These are phyloP conservation scores for Noccaea caerulescens DNA, from an alignment of 345 rosid genomes.

Conservation along the genomic window DNA sequence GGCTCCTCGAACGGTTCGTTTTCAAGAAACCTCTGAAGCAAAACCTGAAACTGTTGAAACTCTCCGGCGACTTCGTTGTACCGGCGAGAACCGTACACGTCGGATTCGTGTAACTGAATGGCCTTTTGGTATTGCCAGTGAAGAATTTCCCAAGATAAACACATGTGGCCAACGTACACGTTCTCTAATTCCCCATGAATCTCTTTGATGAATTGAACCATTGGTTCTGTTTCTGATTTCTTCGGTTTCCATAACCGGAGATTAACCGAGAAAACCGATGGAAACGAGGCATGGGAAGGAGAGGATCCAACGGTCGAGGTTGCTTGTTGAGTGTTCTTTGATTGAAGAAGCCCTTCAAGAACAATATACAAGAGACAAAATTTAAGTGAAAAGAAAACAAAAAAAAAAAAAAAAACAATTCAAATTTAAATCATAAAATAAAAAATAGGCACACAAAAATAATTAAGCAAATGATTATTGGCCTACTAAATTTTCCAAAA, in stretches of 20 bases:
- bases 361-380: constrained; percentile 5
- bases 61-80: constrained; percentile 91
- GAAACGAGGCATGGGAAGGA: constrained; percentile 43
- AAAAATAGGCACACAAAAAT: neutral
- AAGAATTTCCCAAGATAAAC: constrained; percentile 98
- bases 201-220: constrained; percentile 60
- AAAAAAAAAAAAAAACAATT: neutral
- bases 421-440: neutral
- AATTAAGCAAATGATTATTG: neutral
- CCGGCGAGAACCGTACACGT: constrained; percentile 52
- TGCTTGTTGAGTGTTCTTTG: constrained; percentile 52
- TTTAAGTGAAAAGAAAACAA: constrained; percentile 1
- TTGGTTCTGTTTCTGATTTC: constrained; percentile 59
- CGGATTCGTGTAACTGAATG: constrained; percentile 72
- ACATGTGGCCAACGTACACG: constrained; percentile 94
- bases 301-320: constrained; percentile 48
- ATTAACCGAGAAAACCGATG: constrained; percentile 63
- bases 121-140: constrained; percentile 92
- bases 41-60: constrained; percentile 90
- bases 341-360: constrained; percentile 66
- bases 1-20: constrained; percentile 84
- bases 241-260: constrained; percentile 53
- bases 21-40: constrained; percentile 86
- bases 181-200: constrained; percentile 70
- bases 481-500: neutral